Evolutionary conservation across 768 basidiomycete species (phyloP).

Genomic region (Boletus edulis): DNA sequence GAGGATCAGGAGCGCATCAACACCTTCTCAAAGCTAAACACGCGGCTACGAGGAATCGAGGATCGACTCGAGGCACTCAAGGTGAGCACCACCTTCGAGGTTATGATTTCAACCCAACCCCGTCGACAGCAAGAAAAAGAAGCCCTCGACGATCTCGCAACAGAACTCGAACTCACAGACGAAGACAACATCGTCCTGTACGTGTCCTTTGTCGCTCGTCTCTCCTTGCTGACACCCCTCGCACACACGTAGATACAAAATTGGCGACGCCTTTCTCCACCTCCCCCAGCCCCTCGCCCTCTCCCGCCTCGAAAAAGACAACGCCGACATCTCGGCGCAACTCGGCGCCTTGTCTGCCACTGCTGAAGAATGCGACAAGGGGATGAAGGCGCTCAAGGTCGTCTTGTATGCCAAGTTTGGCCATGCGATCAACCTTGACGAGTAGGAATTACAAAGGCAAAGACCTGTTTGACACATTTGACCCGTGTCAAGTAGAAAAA

Average conservation of each 20-base stretch:
- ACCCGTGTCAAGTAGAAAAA: too few relatives aligned
- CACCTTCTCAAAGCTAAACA: constrained; percentile 88
- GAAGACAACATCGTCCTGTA: constrained; percentile 80
- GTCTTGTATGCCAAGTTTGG: constrained; percentile 89
- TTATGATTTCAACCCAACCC: too few relatives aligned
- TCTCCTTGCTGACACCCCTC: neutral
- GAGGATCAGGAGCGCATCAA: constrained; percentile 91
- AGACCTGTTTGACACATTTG: too few relatives aligned
- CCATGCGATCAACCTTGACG: constrained; percentile 88
- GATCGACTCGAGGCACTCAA: constrained; percentile 71
- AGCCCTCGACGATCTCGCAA: constrained; percentile 83
- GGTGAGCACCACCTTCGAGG: constrained; percentile 38
- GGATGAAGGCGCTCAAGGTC: constrained; percentile 82
- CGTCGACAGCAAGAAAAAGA: constrained; percentile 84
- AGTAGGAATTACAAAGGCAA: constrained; percentile 33
- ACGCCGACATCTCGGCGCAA: constrained; percentile 53
- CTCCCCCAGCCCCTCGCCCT: constrained; percentile 67
- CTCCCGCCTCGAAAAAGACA: constrained; percentile 69
- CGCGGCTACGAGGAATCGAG: constrained; percentile 66
- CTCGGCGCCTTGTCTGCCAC: constrained; percentile 48
- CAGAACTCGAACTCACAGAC: constrained; percentile 86
- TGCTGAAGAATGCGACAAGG: constrained; percentile 63
- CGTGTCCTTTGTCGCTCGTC: constrained; percentile 23
- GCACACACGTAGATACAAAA: constrained; percentile 63
- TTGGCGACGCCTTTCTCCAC: constrained; percentile 88